Base-by-base conservation (phyloP, 768 basidiomycete species). In the Pleurotus ostreatus region DNA sequence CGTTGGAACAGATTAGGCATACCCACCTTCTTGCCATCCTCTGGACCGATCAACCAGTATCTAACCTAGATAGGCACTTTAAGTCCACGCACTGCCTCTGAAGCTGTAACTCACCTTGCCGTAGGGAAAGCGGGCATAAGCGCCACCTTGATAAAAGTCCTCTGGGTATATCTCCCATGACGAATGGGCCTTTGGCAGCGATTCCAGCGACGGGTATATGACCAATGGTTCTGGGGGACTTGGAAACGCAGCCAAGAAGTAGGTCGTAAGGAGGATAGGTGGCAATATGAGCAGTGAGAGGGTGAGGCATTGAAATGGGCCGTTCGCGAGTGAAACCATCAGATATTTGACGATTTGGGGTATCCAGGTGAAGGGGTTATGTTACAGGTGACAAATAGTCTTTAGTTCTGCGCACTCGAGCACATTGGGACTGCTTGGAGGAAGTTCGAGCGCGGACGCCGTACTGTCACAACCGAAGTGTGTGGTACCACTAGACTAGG, bases 41-140 rank as follows among this genome's bases (percentile, higher is more conserved):
- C 81, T 18, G 88, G 88, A 2, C 90, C 90, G 25, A 87, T 64
- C 40, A 92, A 65, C 88, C 89, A 92, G 68, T 91, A 92, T 61
- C 87, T 78, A 16, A 85, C 79, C 86, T 88, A 62, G 25, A 43
- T 25, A 41, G 25, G 26, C 56, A 22, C 34, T n/a, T 12, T 25
- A 16, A 34, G 22, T 18, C 26, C 26, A 25, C 11, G 18, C 23
- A 40, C 40, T 37, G 55, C 5, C n/a, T 22, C 41, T 12, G 41
- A 4, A 15, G 6, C 41, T 44, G n/a, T 22, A 2, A 16, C 79
- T 45, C 58, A 85, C 86, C 57, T 76, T 74, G 41, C 90, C 90
- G 56, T 78, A 77, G 1, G 90, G 89, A 48, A 91, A 72, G 1
- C 71, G 68, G 3, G 78, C 86, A 68, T 90, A 91, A 8, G 74